These are phyloP conservation scores for Lepidium sativum DNA, from an alignment of 345 rosid genomes.

Conservation along the genomic window DNA sequence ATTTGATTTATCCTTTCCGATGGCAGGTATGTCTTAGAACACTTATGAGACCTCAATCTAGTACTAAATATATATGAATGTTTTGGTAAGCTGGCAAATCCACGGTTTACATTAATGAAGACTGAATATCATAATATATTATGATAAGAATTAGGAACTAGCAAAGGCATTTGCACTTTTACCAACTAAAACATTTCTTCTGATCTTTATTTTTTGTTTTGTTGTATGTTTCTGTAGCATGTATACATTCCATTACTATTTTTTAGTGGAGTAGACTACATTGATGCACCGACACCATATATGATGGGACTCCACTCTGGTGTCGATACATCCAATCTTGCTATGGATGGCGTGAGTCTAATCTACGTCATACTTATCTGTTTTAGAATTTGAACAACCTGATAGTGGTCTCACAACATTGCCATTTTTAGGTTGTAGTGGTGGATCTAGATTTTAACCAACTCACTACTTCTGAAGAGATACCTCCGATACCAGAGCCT, in stretches of 20 bases:
- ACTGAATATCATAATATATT: background rate
- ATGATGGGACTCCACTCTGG: conserved; percentile 99
- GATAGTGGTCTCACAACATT: conserved; percentile 9
- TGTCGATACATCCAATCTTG: conserved; percentile 77
- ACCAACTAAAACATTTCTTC: conserved; percentile 5
- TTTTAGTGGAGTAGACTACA: conserved; percentile 99
- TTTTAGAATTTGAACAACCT: conserved; percentile 3
- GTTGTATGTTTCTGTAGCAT: conserved; percentile 79
- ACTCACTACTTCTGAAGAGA: conserved; percentile 84
- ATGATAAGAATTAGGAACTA: background rate
- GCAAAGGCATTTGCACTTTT: background rate
- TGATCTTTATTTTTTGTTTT: conserved; percentile 30
- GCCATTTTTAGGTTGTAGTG: conserved; percentile 71
- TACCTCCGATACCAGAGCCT: conserved; percentile 94
- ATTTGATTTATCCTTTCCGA: conserved; percentile 91
- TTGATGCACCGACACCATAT: conserved; percentile 98
- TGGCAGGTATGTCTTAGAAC: conserved; percentile 67
- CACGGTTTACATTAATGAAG: background rate
- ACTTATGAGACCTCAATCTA: conserved; percentile 4
- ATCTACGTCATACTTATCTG: background rate
- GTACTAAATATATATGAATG: background rate
- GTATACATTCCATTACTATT: conserved; percentile 99
- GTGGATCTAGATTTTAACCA: conserved; percentile 92
- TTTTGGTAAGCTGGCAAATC: conserved; percentile 5
- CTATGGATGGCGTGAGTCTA: conserved; percentile 95